Percentiles rank a stretch among this genome's conserved stretches.
Evolutionary conservation across 805 yeast species (phyloP).

Genomic region (Starmerella floricola): DNA sequence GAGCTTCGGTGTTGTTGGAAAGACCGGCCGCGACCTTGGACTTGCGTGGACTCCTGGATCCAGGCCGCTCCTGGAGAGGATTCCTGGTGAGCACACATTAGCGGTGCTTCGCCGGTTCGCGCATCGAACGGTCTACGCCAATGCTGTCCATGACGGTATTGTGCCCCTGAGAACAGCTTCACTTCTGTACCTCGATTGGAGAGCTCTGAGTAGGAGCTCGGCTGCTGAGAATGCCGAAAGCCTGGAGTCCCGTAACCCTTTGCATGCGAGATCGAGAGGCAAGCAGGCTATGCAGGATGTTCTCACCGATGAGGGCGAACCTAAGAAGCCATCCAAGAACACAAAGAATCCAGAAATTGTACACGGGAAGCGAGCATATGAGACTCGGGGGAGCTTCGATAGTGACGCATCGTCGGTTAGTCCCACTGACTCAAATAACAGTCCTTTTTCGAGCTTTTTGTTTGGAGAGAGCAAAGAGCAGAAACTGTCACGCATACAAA

Average conservation of each 20-base stretch:
- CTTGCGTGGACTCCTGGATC: constrained; percentile 35
- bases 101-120: constrained; percentile 48
- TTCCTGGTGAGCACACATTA: constrained; percentile 69
- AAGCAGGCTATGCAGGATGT: too few species aligned
- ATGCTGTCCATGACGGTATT: constrained; percentile 84
- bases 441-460: constrained; percentile 7
- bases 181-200: constrained; percentile 73
- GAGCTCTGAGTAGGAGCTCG: constrained; percentile 47
- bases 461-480: constrained; percentile 8
- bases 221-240: constrained; percentile 32
- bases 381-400: too few species aligned
- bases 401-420: not conserved
- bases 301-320: too few species aligned
- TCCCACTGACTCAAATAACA: not conserved
- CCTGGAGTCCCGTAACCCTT: constrained; percentile 12
- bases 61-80: constrained; percentile 56
- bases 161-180: constrained; percentile 91
- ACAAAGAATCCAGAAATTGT: too few species aligned
- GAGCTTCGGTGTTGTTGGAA: constrained; percentile 81
- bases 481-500: constrained; percentile 8
- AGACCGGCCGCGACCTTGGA: constrained; percentile 83
- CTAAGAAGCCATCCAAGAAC: too few species aligned
- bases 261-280: not conserved
- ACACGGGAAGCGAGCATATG: too few species aligned
- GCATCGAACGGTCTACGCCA: constrained; percentile 75